Percentiles rank a stretch among this genome's conserved stretches.
These are phyloP conservation scores for Torulaspora franciscae DNA, from an alignment of 805 yeast species.

Conservation along the genomic window DNA sequence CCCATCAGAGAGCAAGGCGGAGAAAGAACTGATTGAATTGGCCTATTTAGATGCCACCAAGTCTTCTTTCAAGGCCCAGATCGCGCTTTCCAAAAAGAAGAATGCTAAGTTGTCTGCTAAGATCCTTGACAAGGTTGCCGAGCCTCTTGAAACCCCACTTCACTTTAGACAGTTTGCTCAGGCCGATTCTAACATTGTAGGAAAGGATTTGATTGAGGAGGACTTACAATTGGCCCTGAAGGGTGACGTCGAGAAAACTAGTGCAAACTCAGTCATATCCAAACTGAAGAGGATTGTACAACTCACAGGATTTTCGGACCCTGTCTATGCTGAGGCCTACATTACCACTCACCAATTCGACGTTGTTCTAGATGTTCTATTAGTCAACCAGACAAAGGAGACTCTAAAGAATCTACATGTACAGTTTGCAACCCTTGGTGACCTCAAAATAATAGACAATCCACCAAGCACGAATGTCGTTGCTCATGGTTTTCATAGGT, in stretches of 20 bases:
- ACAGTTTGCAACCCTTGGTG: conserved; percentile 95
- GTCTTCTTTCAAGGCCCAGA: conserved; percentile 72
- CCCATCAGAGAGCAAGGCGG: conserved; percentile 40
- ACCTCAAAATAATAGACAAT: conserved; percentile 86
- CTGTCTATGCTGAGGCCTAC: conserved; percentile 96
- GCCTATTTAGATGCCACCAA: conserved; percentile 87
- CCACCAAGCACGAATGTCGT: conserved; percentile 88
- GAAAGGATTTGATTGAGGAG: conserved; percentile 47
- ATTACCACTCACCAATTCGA: conserved; percentile 96
- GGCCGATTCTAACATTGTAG: conserved; percentile 36
- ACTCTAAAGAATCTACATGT: conserved; percentile 88
- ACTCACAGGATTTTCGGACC: conserved; percentile 96
- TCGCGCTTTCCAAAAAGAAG: conserved; percentile 54
- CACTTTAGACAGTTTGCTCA: conserved; percentile 72
- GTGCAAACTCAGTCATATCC: conserved; percentile 60
- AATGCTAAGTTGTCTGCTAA: conserved; percentile 53
- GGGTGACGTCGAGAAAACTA: conserved; percentile 39
- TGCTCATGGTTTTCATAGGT: conserved; percentile 94
- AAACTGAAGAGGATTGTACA: conserved; percentile 85
- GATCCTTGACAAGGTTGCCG: conserved; percentile 57
- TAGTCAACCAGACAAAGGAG: conserved; percentile 89
- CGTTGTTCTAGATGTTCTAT: conserved; percentile 84
- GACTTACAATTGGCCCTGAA: conserved; percentile 54
- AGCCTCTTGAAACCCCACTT: conserved; percentile 74
- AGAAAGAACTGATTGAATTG: conserved; percentile 43